phyloP scores from a whole-genome alignment of 2,329 filamentous ascomycete species.

The Penicillium sp. region DNA sequence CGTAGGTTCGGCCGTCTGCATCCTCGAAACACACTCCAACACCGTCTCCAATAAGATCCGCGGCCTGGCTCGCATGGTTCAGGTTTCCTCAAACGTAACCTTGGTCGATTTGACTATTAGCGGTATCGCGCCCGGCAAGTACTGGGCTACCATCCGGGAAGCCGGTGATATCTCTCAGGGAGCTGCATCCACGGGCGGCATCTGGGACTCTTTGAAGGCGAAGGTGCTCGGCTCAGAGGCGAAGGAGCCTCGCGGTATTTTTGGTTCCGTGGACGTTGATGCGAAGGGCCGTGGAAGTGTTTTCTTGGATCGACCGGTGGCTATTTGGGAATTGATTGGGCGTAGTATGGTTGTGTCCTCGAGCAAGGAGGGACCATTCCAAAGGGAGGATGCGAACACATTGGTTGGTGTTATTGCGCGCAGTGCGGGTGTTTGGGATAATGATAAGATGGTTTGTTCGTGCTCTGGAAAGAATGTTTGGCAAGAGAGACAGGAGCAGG shows the following conservation, averaged over 20 bases:
- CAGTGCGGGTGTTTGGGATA: conserved; percentile 98
- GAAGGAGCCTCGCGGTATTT: conserved; percentile 57
- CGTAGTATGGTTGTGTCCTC: conserved; percentile 85
- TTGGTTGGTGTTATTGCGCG: conserved; percentile 91
- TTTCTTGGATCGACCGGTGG: conserved; percentile 78
- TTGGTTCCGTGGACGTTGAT: conserved; percentile 76
- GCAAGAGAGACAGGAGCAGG: conserved; percentile 92
- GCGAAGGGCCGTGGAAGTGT: conserved; percentile 73
- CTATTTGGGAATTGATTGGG: conserved; percentile 96
- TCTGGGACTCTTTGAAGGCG: conserved; percentile 66
- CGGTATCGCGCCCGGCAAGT: conserved; percentile 77
- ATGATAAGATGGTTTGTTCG: conserved; percentile 96
- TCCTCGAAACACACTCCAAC: conserved; percentile 79
- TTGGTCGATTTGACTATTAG: conserved; percentile 84
- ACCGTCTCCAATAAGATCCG: conserved; percentile 68
- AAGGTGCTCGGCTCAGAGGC: conserved; percentile 37
- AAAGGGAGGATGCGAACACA: conserved; percentile 78
- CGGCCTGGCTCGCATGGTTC: conserved; percentile 89
- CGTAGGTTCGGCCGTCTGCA: conserved; percentile 70
- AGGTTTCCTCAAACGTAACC: conserved; percentile 75
- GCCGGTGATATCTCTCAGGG: conserved; percentile 84
- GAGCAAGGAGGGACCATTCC: conserved; percentile 59
- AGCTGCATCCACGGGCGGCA: conserved; percentile 75
- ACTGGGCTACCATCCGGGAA: conserved; percentile 81
- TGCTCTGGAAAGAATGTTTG: conserved; percentile 98